Evolutionary conservation across 1,284 basidiomycete genomes (phyloP).

Genomic region (Melampsora americana): DNA sequence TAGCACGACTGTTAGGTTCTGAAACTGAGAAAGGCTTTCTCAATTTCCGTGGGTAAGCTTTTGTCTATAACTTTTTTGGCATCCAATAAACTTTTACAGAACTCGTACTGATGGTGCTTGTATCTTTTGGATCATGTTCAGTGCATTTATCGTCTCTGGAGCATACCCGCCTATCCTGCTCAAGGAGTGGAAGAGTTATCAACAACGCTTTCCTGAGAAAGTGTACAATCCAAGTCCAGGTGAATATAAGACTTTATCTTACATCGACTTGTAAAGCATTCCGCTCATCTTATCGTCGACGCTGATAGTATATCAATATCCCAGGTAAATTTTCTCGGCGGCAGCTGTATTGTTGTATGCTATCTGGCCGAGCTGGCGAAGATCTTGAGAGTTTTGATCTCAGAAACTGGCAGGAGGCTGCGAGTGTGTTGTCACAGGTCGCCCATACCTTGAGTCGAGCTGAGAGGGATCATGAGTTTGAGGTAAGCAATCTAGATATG

Average conservation of each 20-base stretch:
- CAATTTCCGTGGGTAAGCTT: conserved; percentile 28
- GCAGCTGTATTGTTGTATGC: conserved; percentile 36
- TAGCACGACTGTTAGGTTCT: conserved; percentile 26
- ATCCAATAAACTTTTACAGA: too few relatives aligned
- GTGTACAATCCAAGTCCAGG: conserved; percentile 37
- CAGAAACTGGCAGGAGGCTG: conserved; percentile 31
- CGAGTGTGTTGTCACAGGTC: conserved; percentile 33
- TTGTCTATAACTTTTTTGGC: neutral
- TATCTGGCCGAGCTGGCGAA: conserved; percentile 28
- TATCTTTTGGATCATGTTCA: neutral
- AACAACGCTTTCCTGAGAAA: conserved; percentile 16
- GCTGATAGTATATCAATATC: too few relatives aligned
- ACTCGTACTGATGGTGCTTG: neutral
- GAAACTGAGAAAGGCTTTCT: conserved; percentile 32
- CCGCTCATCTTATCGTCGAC: too few relatives aligned
- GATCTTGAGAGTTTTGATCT: conserved; percentile 30
- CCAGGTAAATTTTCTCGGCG: conserved; percentile 31
- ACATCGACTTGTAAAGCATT: too few relatives aligned
- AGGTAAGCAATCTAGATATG: conserved; percentile 10
- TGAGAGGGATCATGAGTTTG: conserved; percentile 35
- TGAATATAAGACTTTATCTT: neutral
- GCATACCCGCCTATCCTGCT: conserved; percentile 25
- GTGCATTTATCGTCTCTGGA: conserved; percentile 29
- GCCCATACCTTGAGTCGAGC: conserved; percentile 14
- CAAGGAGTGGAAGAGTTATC: conserved; percentile 32